Conservation (phyloP, 1,139 yeast genomes). For the Suhomyces bribrorum region DNA sequence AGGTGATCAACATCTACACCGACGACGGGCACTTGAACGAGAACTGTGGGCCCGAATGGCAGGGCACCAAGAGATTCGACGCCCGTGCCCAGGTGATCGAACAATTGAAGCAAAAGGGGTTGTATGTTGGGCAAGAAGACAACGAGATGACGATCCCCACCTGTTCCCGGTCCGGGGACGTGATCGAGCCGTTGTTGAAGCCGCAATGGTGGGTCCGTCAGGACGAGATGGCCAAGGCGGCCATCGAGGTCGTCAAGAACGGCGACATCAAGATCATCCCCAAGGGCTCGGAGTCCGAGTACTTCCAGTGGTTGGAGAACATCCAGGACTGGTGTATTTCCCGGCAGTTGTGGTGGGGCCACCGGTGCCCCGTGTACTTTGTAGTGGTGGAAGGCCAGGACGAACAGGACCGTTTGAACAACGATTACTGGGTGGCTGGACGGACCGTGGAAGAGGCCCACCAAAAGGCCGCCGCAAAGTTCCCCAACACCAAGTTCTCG, state of each 20-base stretch:
- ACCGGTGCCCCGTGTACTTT: slow-evolving; percentile 95
- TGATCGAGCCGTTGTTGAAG: slow-evolving; percentile 92
- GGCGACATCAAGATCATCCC: slow-evolving; percentile 86
- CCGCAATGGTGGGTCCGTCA: slow-evolving; percentile 99
- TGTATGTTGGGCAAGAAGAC: slow-evolving; percentile 81
- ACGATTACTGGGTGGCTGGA: slow-evolving; percentile 89
- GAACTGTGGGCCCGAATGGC: slow-evolving; percentile 85
- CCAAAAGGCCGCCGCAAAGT: slow-evolving; percentile 72
- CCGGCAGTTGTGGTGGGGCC: slow-evolving; percentile 99
- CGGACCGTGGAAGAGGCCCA: slow-evolving; percentile 80
- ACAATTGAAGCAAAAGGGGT: slow-evolving; percentile 70
- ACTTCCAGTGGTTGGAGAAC: slow-evolving; percentile 93
- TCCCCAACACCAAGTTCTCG: slow-evolving; percentile 68
- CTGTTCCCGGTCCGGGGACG: slow-evolving; percentile 95
- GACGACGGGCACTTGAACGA: slow-evolving; percentile 92
- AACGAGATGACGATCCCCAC: slow-evolving; percentile 94
- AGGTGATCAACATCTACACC: slow-evolving; percentile 84
- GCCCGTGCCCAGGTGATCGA: slow-evolving; percentile 88
- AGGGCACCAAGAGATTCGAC: slow-evolving; percentile 89
- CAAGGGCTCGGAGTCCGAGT: slow-evolving; percentile 87
- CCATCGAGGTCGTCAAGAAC: slow-evolving; percentile 79
- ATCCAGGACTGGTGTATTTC: slow-evolving; percentile 99
- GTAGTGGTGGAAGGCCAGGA: slow-evolving; percentile 74
- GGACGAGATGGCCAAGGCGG: slow-evolving; percentile 84
- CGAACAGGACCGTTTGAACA: slow-evolving; percentile 57